Percentiles rank a stretch among this genome's conserved stretches.
Conservation (phyloP, 495 filamentous ascomycete species). For the Penicillium alfredii region DNA sequence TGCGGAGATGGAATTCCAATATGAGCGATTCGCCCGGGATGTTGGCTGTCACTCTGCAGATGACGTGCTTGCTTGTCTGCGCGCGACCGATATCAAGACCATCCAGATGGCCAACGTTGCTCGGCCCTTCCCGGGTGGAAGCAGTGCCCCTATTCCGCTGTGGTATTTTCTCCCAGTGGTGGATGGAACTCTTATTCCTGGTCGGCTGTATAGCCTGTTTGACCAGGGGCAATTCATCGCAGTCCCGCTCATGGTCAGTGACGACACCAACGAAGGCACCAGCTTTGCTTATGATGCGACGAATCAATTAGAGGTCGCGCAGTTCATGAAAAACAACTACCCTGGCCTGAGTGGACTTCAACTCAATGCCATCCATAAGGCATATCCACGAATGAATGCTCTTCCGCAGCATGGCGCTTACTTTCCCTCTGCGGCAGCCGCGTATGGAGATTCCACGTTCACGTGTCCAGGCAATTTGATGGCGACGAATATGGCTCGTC, state of each 20-base stretch:
- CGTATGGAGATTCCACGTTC: slow-evolving; percentile 63
- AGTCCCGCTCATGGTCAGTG: slow-evolving; percentile 59
- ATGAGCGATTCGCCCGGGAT: slow-evolving; percentile 47
- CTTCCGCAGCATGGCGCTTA: slow-evolving; percentile 38
- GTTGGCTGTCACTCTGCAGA: slow-evolving; percentile 38
- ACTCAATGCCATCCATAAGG: slow-evolving; percentile 45
- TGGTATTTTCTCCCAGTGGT: slow-evolving; percentile 51
- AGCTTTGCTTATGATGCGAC: slow-evolving; percentile 48
- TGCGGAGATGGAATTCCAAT: slow-evolving; percentile 54
- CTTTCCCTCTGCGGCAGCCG: slow-evolving; percentile 51
- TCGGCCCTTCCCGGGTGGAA: slow-evolving; percentile 46
- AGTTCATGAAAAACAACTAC: slow-evolving; percentile 58
- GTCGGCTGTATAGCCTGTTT: slow-evolving; percentile 51
- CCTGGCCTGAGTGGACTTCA: slow-evolving; percentile 47
- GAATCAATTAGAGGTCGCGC: slow-evolving; percentile 34
- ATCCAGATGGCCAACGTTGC: slow-evolving; percentile 46
- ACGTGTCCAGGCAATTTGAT: slow-evolving; percentile 49
- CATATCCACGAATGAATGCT: slow-evolving; percentile 48
- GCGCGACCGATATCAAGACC: slow-evolving; percentile 38
- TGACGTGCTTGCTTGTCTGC: slow-evolving; percentile 52
- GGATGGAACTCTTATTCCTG: slow-evolving; percentile 49
- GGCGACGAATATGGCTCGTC: slow-evolving; percentile 37
- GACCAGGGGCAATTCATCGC: slow-evolving; percentile 49
- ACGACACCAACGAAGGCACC: slow-evolving; percentile 61
- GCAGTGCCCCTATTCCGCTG: slow-evolving; percentile 28